Evolutionary conservation across 2,329 filamentous ascomycete genomes (phyloP).

Genomic region (Xylaria sp.): DNA sequence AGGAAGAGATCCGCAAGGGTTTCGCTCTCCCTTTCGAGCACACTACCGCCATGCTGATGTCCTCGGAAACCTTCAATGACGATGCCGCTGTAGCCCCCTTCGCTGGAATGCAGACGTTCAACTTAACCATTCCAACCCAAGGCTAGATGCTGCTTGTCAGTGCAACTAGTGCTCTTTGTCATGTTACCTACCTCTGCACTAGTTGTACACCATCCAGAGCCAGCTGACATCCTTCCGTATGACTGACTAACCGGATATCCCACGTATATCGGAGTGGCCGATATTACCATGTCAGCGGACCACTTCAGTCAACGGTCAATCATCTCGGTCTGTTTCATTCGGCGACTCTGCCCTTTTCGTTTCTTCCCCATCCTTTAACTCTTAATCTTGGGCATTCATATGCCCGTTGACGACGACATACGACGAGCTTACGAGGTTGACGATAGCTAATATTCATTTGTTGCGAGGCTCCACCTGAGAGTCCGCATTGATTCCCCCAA

Average conservation of each 20-base stretch:
- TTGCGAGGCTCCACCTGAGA: constrained; percentile 17
- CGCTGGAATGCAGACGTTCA: constrained; percentile 14
- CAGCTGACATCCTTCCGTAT: not conserved
- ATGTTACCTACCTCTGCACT: not conserved
- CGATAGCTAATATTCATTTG: constrained; percentile 19
- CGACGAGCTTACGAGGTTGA: constrained; percentile 29
- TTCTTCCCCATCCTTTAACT: constrained; percentile 15
- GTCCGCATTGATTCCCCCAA: constrained; percentile 12
- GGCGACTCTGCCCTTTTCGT: too few species aligned
- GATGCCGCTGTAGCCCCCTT: constrained; percentile 14
- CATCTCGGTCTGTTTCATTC: constrained; percentile 1
- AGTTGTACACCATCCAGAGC: not conserved
- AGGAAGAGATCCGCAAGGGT: constrained; percentile 62
- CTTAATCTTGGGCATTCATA: constrained; percentile 17
- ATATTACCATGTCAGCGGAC: too few species aligned
- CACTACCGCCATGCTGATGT: constrained; percentile 10
- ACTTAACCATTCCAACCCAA: constrained; percentile 27
- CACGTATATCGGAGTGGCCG: too few species aligned
- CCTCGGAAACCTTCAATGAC: constrained; percentile 12
- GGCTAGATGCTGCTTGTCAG: constrained; percentile 10
- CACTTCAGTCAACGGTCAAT: not conserved
- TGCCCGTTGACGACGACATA: constrained; percentile 28
- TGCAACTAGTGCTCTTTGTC: not conserved
- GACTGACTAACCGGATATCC: too few species aligned
- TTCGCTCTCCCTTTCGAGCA: constrained; percentile 45